Evolutionary conservation across 805 yeast genomes (phyloP), one percentile per base, ranked within the genome.

Genomic region (Candida qinlingensis): DNA sequence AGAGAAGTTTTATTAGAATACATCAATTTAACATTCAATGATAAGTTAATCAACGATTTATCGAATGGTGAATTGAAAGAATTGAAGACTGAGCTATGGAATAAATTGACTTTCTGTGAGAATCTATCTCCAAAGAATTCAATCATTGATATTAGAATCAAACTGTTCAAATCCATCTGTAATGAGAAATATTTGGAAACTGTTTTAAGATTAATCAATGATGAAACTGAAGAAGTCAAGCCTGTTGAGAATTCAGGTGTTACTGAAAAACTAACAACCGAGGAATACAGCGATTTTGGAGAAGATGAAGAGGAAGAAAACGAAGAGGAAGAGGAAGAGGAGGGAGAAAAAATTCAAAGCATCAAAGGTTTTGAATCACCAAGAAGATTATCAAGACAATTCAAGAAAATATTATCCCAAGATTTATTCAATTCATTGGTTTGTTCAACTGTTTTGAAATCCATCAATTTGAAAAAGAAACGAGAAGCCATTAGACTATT

Each of bases 81-180:
- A 41, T n/a, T 44, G 6, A 60, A 59, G 43, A 49, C 51, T 44
- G 64, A 61, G 10, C 39, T 62, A n/a, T 59, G 63, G 60, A 54
- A 52, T 36, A 45, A 54, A 39, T 41, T 63, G 40, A 49, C 34
- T 9, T 48, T 56, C 39, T 56, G 62, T 36, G 65, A 63, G 41
- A 49, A 51, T 29, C 42, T 63, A 30, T 53, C 62, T 4, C 61
- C 62, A 34, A 55, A 54, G 9, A 54, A 54, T 48, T 60, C 65
- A 10, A 55, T 64, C 26, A 41, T 60, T 42, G 58, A 60, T 39
- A 55, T 64, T 6, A 58, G 64, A 51, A 54, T 58, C 34, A 57
- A 58, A 47, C 37, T 64, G 36, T 62, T 65, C 52, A 60, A 58
- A 44, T 57, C 67, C 2, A 45, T 64, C 34, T 52, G 64, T 34